Percentiles rank a stretch among this genome's conserved stretches.
Evolutionary conservation across 2,329 filamentous ascomycete genomes (phyloP).

Genomic region (Colletotrichum agaves): DNA sequence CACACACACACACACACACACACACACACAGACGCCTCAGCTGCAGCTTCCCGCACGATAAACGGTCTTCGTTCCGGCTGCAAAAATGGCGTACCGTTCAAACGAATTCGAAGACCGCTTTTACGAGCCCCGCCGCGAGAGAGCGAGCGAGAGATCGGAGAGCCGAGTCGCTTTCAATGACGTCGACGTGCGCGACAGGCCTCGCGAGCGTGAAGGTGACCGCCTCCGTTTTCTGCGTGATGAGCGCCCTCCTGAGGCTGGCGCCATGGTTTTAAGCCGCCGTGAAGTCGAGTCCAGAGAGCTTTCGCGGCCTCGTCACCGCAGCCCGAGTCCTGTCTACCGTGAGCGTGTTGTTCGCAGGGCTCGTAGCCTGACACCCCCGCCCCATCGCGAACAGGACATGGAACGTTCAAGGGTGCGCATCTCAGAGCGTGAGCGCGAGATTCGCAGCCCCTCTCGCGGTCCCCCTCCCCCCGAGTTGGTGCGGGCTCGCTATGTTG

Average conservation of each 20-base stretch:
- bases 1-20: too few species aligned
- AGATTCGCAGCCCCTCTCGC: constrained; percentile 51
- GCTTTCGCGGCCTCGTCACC: constrained; percentile 55
- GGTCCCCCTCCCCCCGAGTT: constrained; percentile 45
- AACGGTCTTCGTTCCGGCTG: neutral
- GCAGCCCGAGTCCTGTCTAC: constrained; percentile 54
- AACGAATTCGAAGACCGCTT: constrained; percentile 39
- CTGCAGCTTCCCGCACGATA: constrained; percentile 7
- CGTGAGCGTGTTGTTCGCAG: constrained; percentile 53
- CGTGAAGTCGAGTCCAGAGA: constrained; percentile 67
- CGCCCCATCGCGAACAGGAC: constrained; percentile 43
- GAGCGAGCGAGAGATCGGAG: constrained; percentile 42
- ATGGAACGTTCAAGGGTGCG: constrained; percentile 49
- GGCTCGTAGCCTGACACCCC: constrained; percentile 55
- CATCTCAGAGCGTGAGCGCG: constrained; percentile 53
- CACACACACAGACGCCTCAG: neutral
- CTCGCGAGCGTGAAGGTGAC: constrained; percentile 55
- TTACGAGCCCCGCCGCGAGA: constrained; percentile 46
- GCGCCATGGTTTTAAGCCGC: constrained; percentile 64
- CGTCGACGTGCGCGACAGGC: constrained; percentile 54
- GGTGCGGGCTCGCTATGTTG: constrained; percentile 54
- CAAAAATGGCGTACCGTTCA: constrained; percentile 31
- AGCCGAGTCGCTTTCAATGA: constrained; percentile 42
- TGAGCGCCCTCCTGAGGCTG: constrained; percentile 60
- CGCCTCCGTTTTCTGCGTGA: constrained; percentile 61